Evolutionary conservation across 148 eudicot species (phyloP), one percentile per base, ranked within the genome.

Genomic region (Diospyros kaki): DNA sequence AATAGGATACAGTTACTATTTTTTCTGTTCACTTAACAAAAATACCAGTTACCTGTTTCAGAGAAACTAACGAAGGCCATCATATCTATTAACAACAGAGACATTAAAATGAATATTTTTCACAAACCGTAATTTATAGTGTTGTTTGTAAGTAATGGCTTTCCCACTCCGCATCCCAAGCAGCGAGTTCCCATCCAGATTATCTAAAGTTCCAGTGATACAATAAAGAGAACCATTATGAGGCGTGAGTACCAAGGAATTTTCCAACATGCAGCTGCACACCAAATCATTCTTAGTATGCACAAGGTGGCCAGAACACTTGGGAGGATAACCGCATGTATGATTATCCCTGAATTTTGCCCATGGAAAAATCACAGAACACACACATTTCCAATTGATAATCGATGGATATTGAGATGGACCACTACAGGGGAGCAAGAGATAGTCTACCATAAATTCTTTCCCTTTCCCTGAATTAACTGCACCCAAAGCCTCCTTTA

Each of bases 241-340:
- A 75, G 99, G 97, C 8, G 99, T 89, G 69, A 77, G 82, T 4
- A 89, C 94, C 79, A 90, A 73, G 69, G 91, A 89, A 63, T 87
- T 87, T 68, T 92, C 87, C 68, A 92, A 62, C 80, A 77, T 63
- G 72, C 89, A 85, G 58, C 78, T 61, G 65, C 86, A 83, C 6
- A 89, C 75, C 70, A 75, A 58, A 62, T 91, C 91, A 53, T 77
- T 81, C 66, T 63, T 83, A 4, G 90, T 89, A 68, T 76, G 75
- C 64, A 90, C 78, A 50, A 9, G 63, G 76, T 41, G 69, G 14
- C 65, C 42, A 43, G 39, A 51, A 58, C 42, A 65, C 62, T 71
- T 53, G 2, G 62, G 14, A 69, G 69, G 53, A 67, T 43, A 61
- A 69, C 78, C 63, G 18, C 70, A 68, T 7, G 72, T 6, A n/a